These are phyloP conservation scores for Neonectria magnoliae DNA, from an alignment of 2,329 filamentous ascomycete genomes.

Conservation along the genomic window DNA sequence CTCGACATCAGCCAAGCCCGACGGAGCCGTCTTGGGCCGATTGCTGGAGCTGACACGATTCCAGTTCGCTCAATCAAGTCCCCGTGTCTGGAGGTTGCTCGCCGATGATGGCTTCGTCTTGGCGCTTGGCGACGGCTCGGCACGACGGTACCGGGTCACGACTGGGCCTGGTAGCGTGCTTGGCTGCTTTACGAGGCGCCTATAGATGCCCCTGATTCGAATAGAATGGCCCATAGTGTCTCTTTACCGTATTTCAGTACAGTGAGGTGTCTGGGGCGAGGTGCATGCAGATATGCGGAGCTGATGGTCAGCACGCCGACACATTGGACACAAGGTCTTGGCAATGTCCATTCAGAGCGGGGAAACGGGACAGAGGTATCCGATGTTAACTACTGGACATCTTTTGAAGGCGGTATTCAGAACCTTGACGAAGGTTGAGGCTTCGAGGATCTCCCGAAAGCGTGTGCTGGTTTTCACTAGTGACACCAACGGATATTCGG, in stretches of 20 bases:
- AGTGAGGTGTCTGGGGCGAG: background rate
- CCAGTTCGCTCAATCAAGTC: conserved; percentile 9
- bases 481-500: too few species aligned
- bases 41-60: conserved; percentile 34
- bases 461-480: too few species aligned
- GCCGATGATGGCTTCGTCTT: conserved; percentile 19
- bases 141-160: conserved; percentile 11
- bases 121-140: conserved; percentile 22
- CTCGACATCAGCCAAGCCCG: conserved; percentile 32
- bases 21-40: conserved; percentile 24
- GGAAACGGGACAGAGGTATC: background rate
- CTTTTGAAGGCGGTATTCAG: background rate
- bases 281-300: background rate
- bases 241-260: background rate
- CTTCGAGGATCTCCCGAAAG: too few species aligned
- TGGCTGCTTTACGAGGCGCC: background rate
- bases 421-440: too few species aligned
- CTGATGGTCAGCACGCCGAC: background rate
- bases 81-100: conserved; percentile 8
- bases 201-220: background rate
- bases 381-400: background rate
- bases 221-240: background rate
- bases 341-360: background rate
- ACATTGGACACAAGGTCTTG: background rate
- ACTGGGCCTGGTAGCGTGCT: background rate